phyloP scores from a whole-genome alignment of 306 rosid species.

The Gastrolobium bilobum region DNA sequence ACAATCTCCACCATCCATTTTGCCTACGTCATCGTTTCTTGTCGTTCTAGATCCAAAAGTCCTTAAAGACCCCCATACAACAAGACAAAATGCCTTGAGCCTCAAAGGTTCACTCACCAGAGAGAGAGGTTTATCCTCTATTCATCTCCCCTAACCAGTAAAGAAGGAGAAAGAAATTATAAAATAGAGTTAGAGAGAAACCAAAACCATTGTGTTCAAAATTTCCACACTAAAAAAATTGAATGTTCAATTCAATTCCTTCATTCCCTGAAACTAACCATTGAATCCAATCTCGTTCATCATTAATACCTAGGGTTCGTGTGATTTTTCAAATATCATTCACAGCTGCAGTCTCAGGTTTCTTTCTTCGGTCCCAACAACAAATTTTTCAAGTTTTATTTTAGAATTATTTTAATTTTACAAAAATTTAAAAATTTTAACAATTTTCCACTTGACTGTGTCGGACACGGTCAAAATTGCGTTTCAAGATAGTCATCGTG shows the following conservation, averaged over 20 bases:
- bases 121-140: slow-evolving; percentile 68
- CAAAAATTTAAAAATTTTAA: too few species aligned
- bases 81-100: slow-evolving; percentile 43
- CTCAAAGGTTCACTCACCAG: slow-evolving; percentile 49
- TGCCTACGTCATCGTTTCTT: slow-evolving; percentile 71
- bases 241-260: slow-evolving; percentile 24
- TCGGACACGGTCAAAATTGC: too few species aligned
- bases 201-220: slow-evolving; percentile 30
- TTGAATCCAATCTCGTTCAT: slow-evolving; percentile 28
- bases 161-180: slow-evolving; percentile 51
- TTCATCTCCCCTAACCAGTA: slow-evolving; percentile 53
- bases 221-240: slow-evolving; percentile 24
- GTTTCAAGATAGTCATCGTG: too few species aligned
- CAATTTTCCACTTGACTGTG: too few species aligned
- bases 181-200: slow-evolving; percentile 43
- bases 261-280: neutral
- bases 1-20: slow-evolving; percentile 57
- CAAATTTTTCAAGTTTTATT: too few species aligned
- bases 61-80: neutral
- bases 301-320: slow-evolving; percentile 8
- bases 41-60: slow-evolving; percentile 54
- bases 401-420: too few species aligned
- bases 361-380: neutral
- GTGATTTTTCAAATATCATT: neutral
- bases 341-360: neutral